A percentile compares a stretch with the other conserved stretches of the same genome.
These are phyloP conservation scores for Byssoonygena ceratinophila DNA, from an alignment of 2,329 filamentous ascomycete species.

Conservation along the genomic window DNA sequence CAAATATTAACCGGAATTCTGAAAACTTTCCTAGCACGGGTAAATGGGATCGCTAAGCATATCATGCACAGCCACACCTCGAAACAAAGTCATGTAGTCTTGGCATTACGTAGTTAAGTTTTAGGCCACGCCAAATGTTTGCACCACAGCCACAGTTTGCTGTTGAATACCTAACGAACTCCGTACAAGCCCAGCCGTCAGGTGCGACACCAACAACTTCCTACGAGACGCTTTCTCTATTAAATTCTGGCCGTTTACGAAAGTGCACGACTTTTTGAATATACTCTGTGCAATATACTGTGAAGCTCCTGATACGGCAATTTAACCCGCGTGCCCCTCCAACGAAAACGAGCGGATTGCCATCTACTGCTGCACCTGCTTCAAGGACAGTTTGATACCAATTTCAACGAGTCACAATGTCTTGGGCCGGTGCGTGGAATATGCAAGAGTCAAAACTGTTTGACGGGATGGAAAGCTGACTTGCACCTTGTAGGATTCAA, in stretches of 20 bases:
- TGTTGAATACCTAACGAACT: background rate
- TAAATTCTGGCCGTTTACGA: too few relatives aligned
- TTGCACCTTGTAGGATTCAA: slow-evolving; percentile 55
- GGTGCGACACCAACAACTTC: background rate
- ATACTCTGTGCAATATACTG: too few relatives aligned
- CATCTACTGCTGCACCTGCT: background rate
- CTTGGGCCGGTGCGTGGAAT: slow-evolving; percentile 18
- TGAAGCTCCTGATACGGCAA: too few relatives aligned
- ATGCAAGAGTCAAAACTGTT: background rate
- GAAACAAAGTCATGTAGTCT: background rate
- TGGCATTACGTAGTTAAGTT: slow-evolving; percentile 7
- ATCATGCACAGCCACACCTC: background rate
- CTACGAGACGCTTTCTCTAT: too few relatives aligned
- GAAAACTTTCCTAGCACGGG: background rate
- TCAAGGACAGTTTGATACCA: background rate
- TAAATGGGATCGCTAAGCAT: too few relatives aligned
- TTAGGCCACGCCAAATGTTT: slow-evolving; percentile 2
- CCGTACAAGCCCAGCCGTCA: background rate
- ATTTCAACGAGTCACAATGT: slow-evolving; percentile 12
- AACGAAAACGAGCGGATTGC: background rate
- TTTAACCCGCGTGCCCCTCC: too few relatives aligned
- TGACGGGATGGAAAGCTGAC: background rate
- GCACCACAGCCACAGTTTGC: slow-evolving; percentile 5
- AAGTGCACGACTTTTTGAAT: too few relatives aligned
- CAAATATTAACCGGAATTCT: too few relatives aligned